Evolutionary conservation across 257 asterid species (phyloP), one percentile per base, ranked within the genome.

Genomic region (Lycium ferocissimum): DNA sequence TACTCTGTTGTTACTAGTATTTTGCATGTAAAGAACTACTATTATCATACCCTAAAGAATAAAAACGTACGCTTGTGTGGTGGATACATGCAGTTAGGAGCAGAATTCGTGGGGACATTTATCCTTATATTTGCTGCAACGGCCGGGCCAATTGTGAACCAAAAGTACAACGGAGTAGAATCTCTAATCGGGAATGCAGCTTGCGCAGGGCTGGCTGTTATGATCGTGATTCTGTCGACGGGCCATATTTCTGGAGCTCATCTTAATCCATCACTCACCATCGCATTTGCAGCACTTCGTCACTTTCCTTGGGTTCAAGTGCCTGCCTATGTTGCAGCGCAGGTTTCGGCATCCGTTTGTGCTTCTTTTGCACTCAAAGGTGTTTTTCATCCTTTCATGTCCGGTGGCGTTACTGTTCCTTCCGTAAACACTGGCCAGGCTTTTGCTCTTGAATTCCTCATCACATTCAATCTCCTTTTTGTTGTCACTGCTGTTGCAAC

Each of bases 221-320:
- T 94, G 98, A 92, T 95, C 26, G 95, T 94, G 70, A 94, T 95
- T 73, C 90, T 95, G 38, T 93, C 99, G 0, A 94, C 98, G 0
- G 99, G 99, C 6, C 98, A 94, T 88, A 95, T 95, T 86, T 95
- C 99, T 0, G 99, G 99, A 5, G 99, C 98, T 3, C 99, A 95
- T 86, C 94, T 95, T 7, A 95, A 95, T 85, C 99, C 99, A 0
- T 90, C 98, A 0, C 92, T 95, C 83, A 93, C 99, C 62, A 89
- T 95, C 1, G 99, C 99, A 73, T 95, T 95, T 20, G 99, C 99
- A 0, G 93, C 93, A 4, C 92, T 95, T 61, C 96, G 98, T 71
- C 99, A 95, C 87, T 95, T 95, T 89, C 99, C 99, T 0, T 95
- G 98, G 99, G 82, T 81, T 9, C 98, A 94, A 1, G 99, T 95